phyloP scores from a whole-genome alignment of 805 yeast species.

The Saturnispora sekii region DNA sequence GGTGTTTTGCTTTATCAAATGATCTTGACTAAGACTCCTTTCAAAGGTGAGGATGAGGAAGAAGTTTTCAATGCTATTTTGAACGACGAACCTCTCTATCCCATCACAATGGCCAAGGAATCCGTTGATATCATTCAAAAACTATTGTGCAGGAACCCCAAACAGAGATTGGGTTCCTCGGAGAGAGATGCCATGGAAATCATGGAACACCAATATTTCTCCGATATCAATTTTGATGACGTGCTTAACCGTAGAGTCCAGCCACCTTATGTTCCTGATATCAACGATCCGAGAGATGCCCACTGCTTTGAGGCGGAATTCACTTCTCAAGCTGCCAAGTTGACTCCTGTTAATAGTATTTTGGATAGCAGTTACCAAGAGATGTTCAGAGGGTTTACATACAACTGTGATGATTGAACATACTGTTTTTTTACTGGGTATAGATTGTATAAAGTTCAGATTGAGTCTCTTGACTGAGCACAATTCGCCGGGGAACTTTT shows the following conservation, averaged over 20 bases:
- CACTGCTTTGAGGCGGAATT: constrained; percentile 91
- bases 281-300: constrained; percentile 81
- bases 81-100: constrained; percentile 93
- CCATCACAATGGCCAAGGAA: constrained; percentile 94
- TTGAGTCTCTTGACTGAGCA: no score
- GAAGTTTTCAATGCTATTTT: constrained; percentile 95
- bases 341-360: constrained; percentile 89
- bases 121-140: constrained; percentile 92
- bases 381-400: constrained; percentile 94
- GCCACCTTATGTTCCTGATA: constrained; percentile 87
- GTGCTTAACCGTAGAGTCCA: constrained; percentile 58
- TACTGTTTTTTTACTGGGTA: no score
- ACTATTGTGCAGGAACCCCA: constrained; percentile 81
- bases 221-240: constrained; percentile 84
- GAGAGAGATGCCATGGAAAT: constrained; percentile 85
- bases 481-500: no score
- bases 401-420: constrained; percentile 49
- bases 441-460: no score
- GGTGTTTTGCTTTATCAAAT: constrained; percentile 94
- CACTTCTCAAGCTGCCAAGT: constrained; percentile 86
- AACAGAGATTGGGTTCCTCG: constrained; percentile 74
- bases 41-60: constrained; percentile 80
- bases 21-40: constrained; percentile 94
- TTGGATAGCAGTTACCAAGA: constrained; percentile 86
- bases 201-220: constrained; percentile 92